Conservation (phyloP, 2,329 filamentous ascomycete genomes). For the Trichoderma afroharzianum region DNA sequence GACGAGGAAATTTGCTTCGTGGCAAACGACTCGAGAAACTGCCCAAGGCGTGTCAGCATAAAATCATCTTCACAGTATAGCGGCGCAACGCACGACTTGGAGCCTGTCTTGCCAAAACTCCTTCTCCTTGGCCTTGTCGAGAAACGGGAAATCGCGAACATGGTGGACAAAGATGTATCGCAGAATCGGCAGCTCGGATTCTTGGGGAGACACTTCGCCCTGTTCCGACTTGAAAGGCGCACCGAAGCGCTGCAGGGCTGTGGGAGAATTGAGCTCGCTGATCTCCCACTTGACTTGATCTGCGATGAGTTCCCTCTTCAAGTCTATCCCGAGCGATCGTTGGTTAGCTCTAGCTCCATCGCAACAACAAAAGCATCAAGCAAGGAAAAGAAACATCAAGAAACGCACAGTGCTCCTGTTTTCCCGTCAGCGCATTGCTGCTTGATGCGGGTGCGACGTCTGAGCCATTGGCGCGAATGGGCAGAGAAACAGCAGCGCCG, state of each 20-base stretch:
- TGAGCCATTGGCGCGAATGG: constrained; percentile 30
- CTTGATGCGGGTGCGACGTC: constrained; percentile 33
- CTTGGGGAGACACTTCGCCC: constrained; percentile 87
- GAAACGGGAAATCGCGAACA: constrained; percentile 95
- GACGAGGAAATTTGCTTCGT: constrained; percentile 96
- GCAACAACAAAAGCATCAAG: neutral
- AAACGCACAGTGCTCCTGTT: constrained; percentile 90
- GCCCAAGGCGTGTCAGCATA: neutral
- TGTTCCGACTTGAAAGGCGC: constrained; percentile 91
- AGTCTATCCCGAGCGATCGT: constrained; percentile 52
- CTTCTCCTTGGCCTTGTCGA: constrained; percentile 95
- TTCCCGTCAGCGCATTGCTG: constrained; percentile 69
- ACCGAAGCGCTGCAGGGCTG: constrained; percentile 89
- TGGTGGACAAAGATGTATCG: constrained; percentile 98
- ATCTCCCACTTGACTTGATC: constrained; percentile 90
- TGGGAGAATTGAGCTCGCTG: constrained; percentile 87
- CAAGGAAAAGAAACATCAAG: neutral
- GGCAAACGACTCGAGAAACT: constrained; percentile 97
- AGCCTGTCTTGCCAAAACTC: constrained; percentile 99
- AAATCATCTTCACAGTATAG: neutral
- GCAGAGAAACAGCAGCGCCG: constrained; percentile 26
- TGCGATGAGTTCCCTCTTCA: constrained; percentile 91
- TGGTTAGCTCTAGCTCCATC: neutral
- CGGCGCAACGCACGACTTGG: constrained; percentile 66
- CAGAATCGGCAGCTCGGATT: constrained; percentile 89